Base-by-base conservation (phyloP, 1,284 basidiomycete genomes). In the Serendipita sp. region DNA sequence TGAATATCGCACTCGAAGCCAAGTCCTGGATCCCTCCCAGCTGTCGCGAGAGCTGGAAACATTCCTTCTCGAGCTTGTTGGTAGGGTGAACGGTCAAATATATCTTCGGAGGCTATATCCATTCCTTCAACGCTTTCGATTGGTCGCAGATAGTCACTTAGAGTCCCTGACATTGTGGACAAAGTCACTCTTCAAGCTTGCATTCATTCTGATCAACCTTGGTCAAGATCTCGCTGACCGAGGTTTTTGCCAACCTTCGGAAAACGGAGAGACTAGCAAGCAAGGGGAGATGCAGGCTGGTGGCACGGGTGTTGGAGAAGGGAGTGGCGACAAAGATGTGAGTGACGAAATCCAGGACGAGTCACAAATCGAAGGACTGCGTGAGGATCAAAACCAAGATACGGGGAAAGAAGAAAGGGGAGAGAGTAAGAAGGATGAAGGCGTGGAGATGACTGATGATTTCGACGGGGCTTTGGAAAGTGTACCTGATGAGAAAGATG, bases 331-430 rank as follows among this genome's bases (percentile, higher is more conserved):
- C 17, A 84, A 97, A 73, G 88, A 96, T 69, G 87, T 93, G 62
- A 93, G 89, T 76, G 87, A 91, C 68, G 88, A 96, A 70, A 93
- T 97, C 63, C 86, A 92, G 69, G 92, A 98, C 65, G 94, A 99
- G 72, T 89, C 90, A 69, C 93, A 96, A 70, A 90, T 99, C 35
- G 96, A 99, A 71, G 96, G 96, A 1, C 77, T 99, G 22, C 82
- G 87, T 70, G 88, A 83, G 42, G 83, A 88, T 58, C 79, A 85
- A n/a, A 77, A 77, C 26, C 80, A 83, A 62, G 72, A 75, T 34
- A 71, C 80, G 3, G 77, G 81, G 42, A 75, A 80, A 65, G 72
- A 78, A 49, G 74, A 78, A 13, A 76, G 81, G 12, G 77, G 84
- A 10, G 82, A 85, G 42, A 84, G 91, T 68, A 79, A 88, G 63